Conservation (phyloP, 2,329 filamentous ascomycete genomes). For the Tolypocladium inflatum region DNA sequence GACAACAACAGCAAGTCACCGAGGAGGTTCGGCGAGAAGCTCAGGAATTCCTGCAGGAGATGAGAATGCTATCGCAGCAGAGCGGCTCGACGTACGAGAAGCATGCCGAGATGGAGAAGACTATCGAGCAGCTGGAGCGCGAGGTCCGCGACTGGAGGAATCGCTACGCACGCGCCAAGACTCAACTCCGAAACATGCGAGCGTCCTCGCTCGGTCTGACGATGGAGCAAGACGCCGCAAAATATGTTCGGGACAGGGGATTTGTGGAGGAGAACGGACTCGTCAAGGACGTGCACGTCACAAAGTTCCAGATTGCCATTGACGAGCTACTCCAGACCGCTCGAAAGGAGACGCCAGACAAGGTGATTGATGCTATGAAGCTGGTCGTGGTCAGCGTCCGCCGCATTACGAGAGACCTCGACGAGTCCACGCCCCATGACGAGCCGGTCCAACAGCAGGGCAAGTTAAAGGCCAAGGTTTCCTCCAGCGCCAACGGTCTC, state of each 20-base stretch:
- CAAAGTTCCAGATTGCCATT: constrained; percentile 88
- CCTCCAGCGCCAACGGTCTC: constrained; percentile 88
- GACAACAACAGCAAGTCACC: constrained; percentile 71
- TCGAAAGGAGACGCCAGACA: constrained; percentile 61
- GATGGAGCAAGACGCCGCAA: constrained; percentile 60
- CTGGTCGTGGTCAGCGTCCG: constrained; percentile 73
- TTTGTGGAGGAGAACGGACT: constrained; percentile 65
- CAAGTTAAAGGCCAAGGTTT: constrained; percentile 72
- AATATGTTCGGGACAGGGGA: constrained; percentile 53
- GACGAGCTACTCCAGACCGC: constrained; percentile 80
- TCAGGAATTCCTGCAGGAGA: constrained; percentile 75
- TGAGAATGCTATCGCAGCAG: constrained; percentile 75
- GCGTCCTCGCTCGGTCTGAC: constrained; percentile 69
- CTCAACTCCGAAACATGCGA: constrained; percentile 73
- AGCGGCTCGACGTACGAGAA: constrained; percentile 71
- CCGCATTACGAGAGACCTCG: constrained; percentile 74
- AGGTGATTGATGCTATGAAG: constrained; percentile 80
- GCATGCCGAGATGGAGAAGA: constrained; percentile 68
- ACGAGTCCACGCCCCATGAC: constrained; percentile 43
- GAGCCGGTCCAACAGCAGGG: constrained; percentile 47
- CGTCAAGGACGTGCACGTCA: constrained; percentile 86
- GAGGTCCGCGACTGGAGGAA: constrained; percentile 87
- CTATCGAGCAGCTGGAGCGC: constrained; percentile 66
- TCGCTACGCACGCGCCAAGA: constrained; percentile 79
- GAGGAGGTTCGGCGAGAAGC: constrained; percentile 82